Evolutionary conservation across 371 early-diverging fungal species (phyloP).

Genomic region (Parasitella parasitica): DNA sequence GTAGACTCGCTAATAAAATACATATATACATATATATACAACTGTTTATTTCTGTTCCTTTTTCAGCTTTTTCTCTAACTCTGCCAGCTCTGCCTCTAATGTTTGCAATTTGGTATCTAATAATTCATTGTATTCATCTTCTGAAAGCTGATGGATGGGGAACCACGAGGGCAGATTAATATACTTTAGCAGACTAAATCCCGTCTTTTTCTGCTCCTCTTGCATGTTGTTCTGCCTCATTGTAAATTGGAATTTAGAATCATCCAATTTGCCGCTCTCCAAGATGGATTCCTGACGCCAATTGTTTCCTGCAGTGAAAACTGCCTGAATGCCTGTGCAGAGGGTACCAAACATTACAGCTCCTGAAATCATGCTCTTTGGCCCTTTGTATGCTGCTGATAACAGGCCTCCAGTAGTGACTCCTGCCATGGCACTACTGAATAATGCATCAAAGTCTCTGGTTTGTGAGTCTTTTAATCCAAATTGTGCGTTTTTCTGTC

Average conservation of each 20-base stretch:
- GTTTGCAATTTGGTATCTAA: conserved; percentile 43
- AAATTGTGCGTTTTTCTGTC: conserved; percentile 54
- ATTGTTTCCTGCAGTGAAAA: conserved; percentile 33
- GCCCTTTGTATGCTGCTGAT: conserved; percentile 52
- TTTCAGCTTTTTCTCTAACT: conserved; percentile 29
- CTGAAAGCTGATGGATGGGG: conserved; percentile 43
- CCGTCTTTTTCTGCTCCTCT: neutral
- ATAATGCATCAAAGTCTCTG: conserved; percentile 52
- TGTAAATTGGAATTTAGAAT: neutral
- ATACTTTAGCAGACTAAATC: conserved; percentile 29
- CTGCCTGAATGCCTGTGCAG: conserved; percentile 29
- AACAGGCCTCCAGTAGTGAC: conserved; percentile 58
- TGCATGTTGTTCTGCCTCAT: neutral
- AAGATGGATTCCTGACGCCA: conserved; percentile 40
- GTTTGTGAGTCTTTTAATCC: conserved; percentile 61
- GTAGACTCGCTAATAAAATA: conserved; percentile 45
- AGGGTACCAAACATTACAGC: conserved; percentile 53
- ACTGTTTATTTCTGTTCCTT: conserved; percentile 3
- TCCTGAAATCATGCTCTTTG: conserved; percentile 49
- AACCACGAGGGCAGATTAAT: conserved; percentile 48
- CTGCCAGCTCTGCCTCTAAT: conserved; percentile 42
- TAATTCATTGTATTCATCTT: conserved; percentile 46
- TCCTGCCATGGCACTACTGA: conserved; percentile 62
- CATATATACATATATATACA: neutral
- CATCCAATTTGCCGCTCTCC: conserved; percentile 1